Evolutionary conservation across 2,329 filamentous ascomycete species (phyloP).

Genomic region (Phoma sp.): DNA sequence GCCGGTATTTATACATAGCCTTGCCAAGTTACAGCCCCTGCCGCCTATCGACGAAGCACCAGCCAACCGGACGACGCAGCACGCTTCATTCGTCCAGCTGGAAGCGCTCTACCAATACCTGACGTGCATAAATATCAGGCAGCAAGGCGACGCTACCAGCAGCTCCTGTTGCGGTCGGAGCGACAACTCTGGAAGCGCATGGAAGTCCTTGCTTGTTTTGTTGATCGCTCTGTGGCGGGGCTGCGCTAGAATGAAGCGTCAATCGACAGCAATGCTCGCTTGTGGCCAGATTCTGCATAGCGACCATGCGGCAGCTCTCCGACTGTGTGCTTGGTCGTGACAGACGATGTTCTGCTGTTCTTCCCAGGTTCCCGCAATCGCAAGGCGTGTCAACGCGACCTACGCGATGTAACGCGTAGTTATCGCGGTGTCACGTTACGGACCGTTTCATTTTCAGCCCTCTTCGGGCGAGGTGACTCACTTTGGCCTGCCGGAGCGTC

Average conservation of each 20-base stretch:
- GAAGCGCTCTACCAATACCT: slow-evolving; percentile 9
- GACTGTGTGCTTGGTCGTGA: too few relatives aligned
- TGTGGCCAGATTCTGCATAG: not conserved
- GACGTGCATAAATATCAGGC: slow-evolving; percentile 17
- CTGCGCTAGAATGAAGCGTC: slow-evolving; percentile 13
- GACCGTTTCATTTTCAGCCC: slow-evolving; percentile 1
- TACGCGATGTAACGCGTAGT: slow-evolving; percentile 19
- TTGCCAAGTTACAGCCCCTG: slow-evolving; percentile 19
- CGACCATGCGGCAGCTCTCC: too few relatives aligned
- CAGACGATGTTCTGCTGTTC: too few relatives aligned
- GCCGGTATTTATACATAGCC: slow-evolving; percentile 31
- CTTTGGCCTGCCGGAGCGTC: slow-evolving; percentile 5
- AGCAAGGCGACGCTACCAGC: slow-evolving; percentile 15
- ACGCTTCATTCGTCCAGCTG: slow-evolving; percentile 15
- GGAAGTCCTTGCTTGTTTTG: slow-evolving; percentile 18
- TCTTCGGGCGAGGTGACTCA: slow-evolving; percentile 13
- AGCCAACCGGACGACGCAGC: slow-evolving; percentile 14
- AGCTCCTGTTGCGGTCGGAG: slow-evolving; percentile 3
- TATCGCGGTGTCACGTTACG: slow-evolving; percentile 18
- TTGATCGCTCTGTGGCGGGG: slow-evolving; percentile 18
- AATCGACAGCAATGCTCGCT: slow-evolving; percentile 1
- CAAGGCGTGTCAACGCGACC: slow-evolving; percentile 10
- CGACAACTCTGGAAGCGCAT: slow-evolving; percentile 12
- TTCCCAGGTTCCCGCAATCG: not conserved
- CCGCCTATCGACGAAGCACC: slow-evolving; percentile 16